Evolutionary conservation across 257 asterid species (phyloP).

Genomic region (Solanum megistacrolobum): DNA sequence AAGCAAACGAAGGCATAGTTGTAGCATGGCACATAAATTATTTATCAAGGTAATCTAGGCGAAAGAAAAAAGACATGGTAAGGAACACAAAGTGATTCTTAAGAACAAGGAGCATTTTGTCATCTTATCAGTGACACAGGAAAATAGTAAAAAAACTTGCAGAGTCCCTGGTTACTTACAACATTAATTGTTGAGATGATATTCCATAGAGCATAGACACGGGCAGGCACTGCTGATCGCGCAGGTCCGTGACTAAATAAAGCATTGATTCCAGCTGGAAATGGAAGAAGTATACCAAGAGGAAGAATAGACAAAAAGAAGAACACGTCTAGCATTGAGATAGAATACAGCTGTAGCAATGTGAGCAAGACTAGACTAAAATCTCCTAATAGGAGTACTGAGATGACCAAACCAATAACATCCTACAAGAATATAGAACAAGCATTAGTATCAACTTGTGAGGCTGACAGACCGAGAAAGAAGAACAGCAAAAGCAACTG

Average conservation of each 20-base stretch:
- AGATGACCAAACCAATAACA: conserved; percentile 74
- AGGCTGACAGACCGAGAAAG: neutral
- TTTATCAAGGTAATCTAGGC: neutral
- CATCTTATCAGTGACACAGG: neutral
- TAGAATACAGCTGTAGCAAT: conserved; percentile 75
- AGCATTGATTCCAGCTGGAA: conserved; percentile 85
- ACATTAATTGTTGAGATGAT: conserved; percentile 64
- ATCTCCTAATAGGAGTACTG: conserved; percentile 77
- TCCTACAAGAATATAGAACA: conserved; percentile 43
- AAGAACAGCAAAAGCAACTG: neutral
- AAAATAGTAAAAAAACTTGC: neutral
- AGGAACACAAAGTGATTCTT: neutral
- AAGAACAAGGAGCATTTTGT: neutral
- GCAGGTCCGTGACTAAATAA: conserved; percentile 80
- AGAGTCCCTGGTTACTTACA: conserved; percentile 36
- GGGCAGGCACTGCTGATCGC: conserved; percentile 80
- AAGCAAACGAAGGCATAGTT: neutral
- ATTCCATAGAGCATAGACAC: conserved; percentile 81
- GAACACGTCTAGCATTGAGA: conserved; percentile 50
- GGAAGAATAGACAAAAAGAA: conserved; percentile 68
- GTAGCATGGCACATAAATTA: neutral
- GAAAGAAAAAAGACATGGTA: neutral
- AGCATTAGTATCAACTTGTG: neutral
- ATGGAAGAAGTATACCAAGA: conserved; percentile 72
- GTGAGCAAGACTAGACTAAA: conserved; percentile 81